Evolutionary conservation across 1,284 basidiomycete species (phyloP).

Genomic region (Ustilago bromivora): DNA sequence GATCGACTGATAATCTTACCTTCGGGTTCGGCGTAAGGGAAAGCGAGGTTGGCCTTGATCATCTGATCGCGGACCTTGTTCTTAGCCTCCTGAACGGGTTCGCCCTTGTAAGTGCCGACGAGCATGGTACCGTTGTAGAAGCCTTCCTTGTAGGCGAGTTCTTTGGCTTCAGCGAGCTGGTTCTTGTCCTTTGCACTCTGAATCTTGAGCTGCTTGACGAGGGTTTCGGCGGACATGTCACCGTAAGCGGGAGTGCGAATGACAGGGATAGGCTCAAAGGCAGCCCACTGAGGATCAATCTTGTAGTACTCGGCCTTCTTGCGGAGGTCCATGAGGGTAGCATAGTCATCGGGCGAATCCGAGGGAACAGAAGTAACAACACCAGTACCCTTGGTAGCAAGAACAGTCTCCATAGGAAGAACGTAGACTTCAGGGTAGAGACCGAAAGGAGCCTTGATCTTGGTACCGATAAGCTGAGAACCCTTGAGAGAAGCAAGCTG

Average conservation of each 20-base stretch:
- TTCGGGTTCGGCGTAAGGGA: constrained; percentile 96
- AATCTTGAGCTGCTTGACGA: constrained; percentile 92
- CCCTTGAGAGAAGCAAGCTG: constrained; percentile 72
- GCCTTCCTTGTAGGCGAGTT: constrained; percentile 97
- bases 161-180: constrained; percentile 94
- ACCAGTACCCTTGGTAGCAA: constrained; percentile 96
- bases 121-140: constrained; percentile 94
- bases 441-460: constrained; percentile 87
- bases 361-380: constrained; percentile 98
- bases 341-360: constrained; percentile 97
- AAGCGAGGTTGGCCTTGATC: constrained; percentile 82
- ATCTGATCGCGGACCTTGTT: constrained; percentile 85
- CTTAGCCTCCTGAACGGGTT: constrained; percentile 90
- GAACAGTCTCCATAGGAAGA: constrained; percentile 96
- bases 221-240: constrained; percentile 86
- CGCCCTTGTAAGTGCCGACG: constrained; percentile 87
- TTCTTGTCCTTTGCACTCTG: constrained; percentile 87
- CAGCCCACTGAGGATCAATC: constrained; percentile 89
- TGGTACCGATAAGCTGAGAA: constrained; percentile 85
- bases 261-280: constrained; percentile 87
- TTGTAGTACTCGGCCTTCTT: constrained; percentile 99
- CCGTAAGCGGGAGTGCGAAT: constrained; percentile 90
- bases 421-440: constrained; percentile 90
- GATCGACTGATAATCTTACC: constrained; percentile 89
- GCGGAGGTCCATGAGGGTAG: constrained; percentile 88